phyloP scores from a whole-genome alignment of 139 green algal genomes.

The Spirogloea muscicola region DNA sequence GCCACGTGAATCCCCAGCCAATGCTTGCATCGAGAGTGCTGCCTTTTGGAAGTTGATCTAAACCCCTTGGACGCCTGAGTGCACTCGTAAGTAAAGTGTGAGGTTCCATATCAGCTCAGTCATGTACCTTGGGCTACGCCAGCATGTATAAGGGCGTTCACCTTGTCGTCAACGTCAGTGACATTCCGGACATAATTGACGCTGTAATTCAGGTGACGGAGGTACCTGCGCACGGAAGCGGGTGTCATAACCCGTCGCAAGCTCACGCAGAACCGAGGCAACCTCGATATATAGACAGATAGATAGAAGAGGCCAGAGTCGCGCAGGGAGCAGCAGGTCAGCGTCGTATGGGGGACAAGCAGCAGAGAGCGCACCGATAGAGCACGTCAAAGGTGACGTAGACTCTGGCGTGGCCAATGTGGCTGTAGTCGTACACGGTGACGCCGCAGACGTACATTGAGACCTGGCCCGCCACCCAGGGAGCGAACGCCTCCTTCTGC shows the following conservation, averaged over 20 bases:
- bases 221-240: conserved; percentile 12
- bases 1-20: too few species aligned
- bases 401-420: conserved; percentile 94
- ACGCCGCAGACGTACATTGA: conserved; percentile 98
- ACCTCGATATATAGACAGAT: too few species aligned
- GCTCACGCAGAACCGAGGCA: conserved; percentile 5
- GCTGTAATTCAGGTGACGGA: conserved; percentile 46
- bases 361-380: conserved; percentile 26
- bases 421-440: conserved; percentile 71
- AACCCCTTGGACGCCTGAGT: too few species aligned
- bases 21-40: too few species aligned
- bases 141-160: too few species aligned
- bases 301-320: too few species aligned
- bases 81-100: too few species aligned
- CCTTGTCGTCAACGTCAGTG: conserved; percentile 52
- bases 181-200: conserved; percentile 56
- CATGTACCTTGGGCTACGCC: too few species aligned
- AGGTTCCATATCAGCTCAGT: too few species aligned
- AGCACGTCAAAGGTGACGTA: conserved; percentile 89
- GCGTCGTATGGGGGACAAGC: too few species aligned
- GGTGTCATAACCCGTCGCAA: conserved; percentile 18
- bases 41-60: too few species aligned
- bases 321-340: too few species aligned
- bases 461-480: conserved; percentile 56
- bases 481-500: conserved; percentile 75